Conservation (phyloP, 2,329 filamentous ascomycete species). For the Ceratocystis diversiconidia region DNA sequence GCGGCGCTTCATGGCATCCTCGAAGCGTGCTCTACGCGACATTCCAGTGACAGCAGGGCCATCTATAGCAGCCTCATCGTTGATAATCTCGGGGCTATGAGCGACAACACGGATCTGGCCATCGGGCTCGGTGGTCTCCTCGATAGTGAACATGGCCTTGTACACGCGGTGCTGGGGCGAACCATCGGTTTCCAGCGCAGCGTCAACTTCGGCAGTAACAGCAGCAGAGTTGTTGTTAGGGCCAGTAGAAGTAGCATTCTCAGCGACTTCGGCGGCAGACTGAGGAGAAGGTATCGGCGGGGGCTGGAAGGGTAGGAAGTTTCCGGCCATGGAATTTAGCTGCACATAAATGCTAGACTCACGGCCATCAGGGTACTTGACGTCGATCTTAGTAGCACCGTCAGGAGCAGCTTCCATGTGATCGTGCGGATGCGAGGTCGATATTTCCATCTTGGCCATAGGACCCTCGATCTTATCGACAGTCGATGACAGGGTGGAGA, state of each 20-base stretch:
- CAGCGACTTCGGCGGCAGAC: constrained; percentile 23
- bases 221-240: constrained; percentile 27
- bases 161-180: constrained; percentile 41
- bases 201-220: constrained; percentile 17
- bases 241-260: constrained; percentile 22
- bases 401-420: constrained; percentile 31
- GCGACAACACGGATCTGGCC: constrained; percentile 47
- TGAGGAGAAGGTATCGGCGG: constrained; percentile 64
- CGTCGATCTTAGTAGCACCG: constrained; percentile 36
- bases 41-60: constrained; percentile 34
- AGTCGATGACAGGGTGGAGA: constrained; percentile 49
- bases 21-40: constrained; percentile 41
- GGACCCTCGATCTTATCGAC: constrained; percentile 46
- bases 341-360: constrained; percentile 49
- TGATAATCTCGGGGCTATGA: constrained; percentile 44
- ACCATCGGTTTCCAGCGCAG: constrained; percentile 24
- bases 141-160: constrained; percentile 51
- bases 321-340: constrained; percentile 52
- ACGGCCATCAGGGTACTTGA: constrained; percentile 42
- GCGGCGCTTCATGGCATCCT: constrained; percentile 37
- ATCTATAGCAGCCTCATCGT: constrained; percentile 31
- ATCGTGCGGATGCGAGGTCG: constrained; percentile 22
- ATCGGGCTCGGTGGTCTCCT: constrained; percentile 47
- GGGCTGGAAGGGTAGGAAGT: constrained; percentile 67
- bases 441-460: constrained; percentile 39